Conservation (phyloP, 2,329 filamentous ascomycete species). For the Sphaerostilbella broomeana region DNA sequence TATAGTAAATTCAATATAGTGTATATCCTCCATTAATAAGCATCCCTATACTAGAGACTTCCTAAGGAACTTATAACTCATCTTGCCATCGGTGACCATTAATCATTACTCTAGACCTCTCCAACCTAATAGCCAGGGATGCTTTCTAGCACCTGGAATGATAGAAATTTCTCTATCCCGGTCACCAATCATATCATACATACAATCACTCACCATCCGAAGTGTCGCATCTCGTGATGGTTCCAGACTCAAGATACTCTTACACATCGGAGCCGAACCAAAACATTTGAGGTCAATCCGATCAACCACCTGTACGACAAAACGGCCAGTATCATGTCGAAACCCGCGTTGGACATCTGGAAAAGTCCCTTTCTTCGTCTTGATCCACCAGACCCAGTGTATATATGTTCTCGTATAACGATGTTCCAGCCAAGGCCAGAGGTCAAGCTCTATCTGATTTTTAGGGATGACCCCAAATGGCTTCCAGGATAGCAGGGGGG, state of each 20-base stretch:
- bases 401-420: background rate
- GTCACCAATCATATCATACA: background rate
- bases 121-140: slow-evolving; percentile 12
- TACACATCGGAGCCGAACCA: background rate
- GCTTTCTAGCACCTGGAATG: slow-evolving; percentile 6
- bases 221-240: background rate
- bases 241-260: background rate
- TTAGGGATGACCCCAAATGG: background rate
- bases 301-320: background rate
- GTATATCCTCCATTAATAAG: too few relatives aligned
- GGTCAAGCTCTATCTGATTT: background rate
- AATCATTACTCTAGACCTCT: slow-evolving; percentile 9
- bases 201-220: background rate
- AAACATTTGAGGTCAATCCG: background rate
- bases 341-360: background rate
- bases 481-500: background rate
- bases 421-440: background rate
- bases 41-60: too few relatives aligned
- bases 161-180: slow-evolving; percentile 6
- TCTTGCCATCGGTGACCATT: too few relatives aligned
- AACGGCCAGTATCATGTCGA: background rate
- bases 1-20: too few relatives aligned
- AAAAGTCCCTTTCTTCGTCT: background rate
- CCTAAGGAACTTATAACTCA: too few relatives aligned
- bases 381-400: background rate